A percentile compares a stretch with the other conserved stretches of the same genome.
These are phyloP conservation scores for Tulasnella sp. DNA, from an alignment of 768 basidiomycete species.

Conservation along the genomic window DNA sequence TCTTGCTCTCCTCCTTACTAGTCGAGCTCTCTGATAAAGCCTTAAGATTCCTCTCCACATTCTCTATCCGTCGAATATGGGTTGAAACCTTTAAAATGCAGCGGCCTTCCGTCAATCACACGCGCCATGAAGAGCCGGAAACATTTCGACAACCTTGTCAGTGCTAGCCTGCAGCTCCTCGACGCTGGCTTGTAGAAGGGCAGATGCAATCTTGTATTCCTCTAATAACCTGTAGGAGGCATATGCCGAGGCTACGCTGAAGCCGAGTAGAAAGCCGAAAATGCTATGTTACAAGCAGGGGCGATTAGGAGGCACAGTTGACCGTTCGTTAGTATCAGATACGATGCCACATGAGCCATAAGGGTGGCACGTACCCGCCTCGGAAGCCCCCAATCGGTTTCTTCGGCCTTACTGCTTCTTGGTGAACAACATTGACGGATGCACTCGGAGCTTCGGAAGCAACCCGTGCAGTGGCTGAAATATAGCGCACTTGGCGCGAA, in stretches of 20 bases:
- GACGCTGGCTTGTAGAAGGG: conserved; percentile 76
- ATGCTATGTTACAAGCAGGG: conserved; percentile 36
- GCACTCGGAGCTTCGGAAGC: neutral
- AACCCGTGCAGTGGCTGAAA: neutral
- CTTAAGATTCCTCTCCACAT: conserved; percentile 82
- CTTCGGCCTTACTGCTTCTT: conserved; percentile 29
- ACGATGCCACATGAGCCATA: conserved; percentile 8
- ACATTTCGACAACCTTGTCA: conserved; percentile 42
- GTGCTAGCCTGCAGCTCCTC: conserved; percentile 77
- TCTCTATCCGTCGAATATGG: conserved; percentile 72
- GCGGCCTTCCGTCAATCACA: neutral
- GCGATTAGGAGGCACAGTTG: neutral
- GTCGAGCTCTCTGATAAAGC: conserved; percentile 52
- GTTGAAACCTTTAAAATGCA: conserved; percentile 47
- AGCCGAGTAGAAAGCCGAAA: conserved; percentile 77
- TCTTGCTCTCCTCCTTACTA: conserved; percentile 67
- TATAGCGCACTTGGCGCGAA: neutral
- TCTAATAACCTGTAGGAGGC: conserved; percentile 82
- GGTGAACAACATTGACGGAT: conserved; percentile 2
- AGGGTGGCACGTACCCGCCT: conserved; percentile 29
- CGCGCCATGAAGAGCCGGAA: neutral
- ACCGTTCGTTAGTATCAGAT: neutral
- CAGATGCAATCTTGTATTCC: conserved; percentile 80
- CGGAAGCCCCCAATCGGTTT: conserved; percentile 56
- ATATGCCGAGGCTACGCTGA: conserved; percentile 75